A percentile compares a stretch with the other conserved stretches of the same genome.
Evolutionary conservation across 169 alveolate species (phyloP).

Genomic region (Plasmodium sp.): DNA sequence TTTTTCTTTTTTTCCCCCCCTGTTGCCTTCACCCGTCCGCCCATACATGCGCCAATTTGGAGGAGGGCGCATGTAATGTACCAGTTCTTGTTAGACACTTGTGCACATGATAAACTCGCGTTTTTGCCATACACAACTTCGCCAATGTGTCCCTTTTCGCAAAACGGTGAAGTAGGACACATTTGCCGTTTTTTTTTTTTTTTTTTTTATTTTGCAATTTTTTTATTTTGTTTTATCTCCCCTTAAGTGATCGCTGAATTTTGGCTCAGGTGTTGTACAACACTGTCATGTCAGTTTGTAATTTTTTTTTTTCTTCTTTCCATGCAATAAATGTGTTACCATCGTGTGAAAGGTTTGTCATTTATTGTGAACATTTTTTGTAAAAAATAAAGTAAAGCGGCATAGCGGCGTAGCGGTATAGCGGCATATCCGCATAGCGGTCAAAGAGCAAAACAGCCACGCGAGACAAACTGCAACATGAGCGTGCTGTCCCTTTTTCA

Average conservation of each 20-base stretch:
- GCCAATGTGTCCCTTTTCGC: background rate
- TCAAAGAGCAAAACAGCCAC: background rate
- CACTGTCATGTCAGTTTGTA: background rate
- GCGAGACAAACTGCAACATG: slow-evolving; percentile 12
- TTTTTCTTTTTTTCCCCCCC: background rate
- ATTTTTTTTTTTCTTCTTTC: background rate
- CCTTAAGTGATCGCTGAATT: background rate
- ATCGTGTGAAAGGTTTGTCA: background rate
- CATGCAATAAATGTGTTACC: background rate
- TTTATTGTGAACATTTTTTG: background rate
- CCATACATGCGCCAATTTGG: background rate
- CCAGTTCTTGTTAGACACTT: background rate
- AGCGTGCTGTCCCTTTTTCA: slow-evolving; percentile 70
- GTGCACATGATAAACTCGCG: background rate
- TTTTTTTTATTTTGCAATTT: background rate
- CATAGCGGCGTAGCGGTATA: background rate
- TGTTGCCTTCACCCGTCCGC: background rate
- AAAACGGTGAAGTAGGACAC: background rate
- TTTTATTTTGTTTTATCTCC: background rate
- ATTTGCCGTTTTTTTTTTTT: background rate
- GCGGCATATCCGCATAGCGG: background rate
- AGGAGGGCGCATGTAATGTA: background rate
- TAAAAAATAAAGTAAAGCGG: background rate
- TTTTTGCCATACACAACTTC: background rate
- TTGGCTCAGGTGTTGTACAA: background rate